These are phyloP conservation scores for Phialophora tarda DNA, from an alignment of 2,329 filamentous ascomycete genomes.

Conservation along the genomic window DNA sequence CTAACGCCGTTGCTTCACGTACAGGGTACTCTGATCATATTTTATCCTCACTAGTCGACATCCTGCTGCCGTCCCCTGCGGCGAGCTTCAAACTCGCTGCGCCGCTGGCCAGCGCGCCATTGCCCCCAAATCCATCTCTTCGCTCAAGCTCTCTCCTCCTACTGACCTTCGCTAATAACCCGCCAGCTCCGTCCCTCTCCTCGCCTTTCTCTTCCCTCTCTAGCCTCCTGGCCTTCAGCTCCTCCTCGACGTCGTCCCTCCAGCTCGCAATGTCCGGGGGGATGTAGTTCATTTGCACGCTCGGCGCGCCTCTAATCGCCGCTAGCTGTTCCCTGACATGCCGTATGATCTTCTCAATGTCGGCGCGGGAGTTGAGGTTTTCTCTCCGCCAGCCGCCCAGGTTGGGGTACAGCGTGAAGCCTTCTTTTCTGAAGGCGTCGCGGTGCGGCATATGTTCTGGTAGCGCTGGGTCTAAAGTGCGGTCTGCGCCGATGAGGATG, in stretches of 20 bases:
- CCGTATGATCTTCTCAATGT: conserved; percentile 75
- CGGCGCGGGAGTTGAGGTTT: conserved; percentile 80
- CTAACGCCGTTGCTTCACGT: background rate
- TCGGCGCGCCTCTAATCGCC: conserved; percentile 83
- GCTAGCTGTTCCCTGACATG: conserved; percentile 83
- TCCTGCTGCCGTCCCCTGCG: background rate
- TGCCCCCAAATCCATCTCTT: conserved; percentile 17
- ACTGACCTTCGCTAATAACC: conserved; percentile 35
- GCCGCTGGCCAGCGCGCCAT: conserved; percentile 11
- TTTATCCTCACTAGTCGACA: conserved; percentile 1
- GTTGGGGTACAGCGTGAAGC: conserved; percentile 82
- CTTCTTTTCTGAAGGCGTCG: conserved; percentile 82
- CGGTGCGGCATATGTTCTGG: conserved; percentile 83
- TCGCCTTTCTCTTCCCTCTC: conserved; percentile 51
- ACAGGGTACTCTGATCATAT: background rate
- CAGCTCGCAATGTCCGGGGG: conserved; percentile 73
- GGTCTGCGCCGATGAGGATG: conserved; percentile 77
- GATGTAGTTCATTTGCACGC: conserved; percentile 81
- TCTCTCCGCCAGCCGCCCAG: conserved; percentile 70
- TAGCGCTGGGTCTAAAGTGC: conserved; percentile 73
- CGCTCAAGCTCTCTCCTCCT: conserved; percentile 38
- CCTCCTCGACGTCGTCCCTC: conserved; percentile 55
- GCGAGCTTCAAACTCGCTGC: conserved; percentile 9
- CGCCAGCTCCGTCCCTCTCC: conserved; percentile 46
- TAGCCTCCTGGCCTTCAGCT: conserved; percentile 50